Evolutionary conservation across 257 asterid genomes (phyloP), one percentile per base, ranked within the genome.

Genomic region (Dorcoceras hygrometricum): DNA sequence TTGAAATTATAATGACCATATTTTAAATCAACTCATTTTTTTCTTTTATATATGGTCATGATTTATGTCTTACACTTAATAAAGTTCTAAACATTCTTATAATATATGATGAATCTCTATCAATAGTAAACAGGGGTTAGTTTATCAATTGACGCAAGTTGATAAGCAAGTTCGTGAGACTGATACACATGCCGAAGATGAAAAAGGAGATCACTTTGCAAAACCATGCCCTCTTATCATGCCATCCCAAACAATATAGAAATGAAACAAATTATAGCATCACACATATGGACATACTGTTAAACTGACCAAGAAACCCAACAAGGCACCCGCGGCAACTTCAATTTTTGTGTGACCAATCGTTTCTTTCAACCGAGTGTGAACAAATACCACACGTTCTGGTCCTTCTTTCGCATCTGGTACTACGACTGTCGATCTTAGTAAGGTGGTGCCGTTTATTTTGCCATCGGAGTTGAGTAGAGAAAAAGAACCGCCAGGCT

Each of bases 341-440:
- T 93, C 97, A 39, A 78, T 57, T 73, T 84, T 90, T 39, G 98
- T 87, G 68, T 93, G 98, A 12, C 98, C 98, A 8, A 93, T 76
- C 1, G 96, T 81, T 81, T 93, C 98, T 82, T 89, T 93, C 79
- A 89, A 58, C 2, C 71, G 77, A 46, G 66, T 57, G 51, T 19
- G 62, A 36, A 46, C 71, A 36, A 61, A 27, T 3, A 32, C 57
- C 57, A 43, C 69, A 12, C 61, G 66, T 64, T 79, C 73, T n/a
- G 78, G 66, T 62, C 62, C 69, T 48, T 67, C 75, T 63, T 54
- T 67, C 19, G 28, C 69, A 58, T 66, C 67, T 32, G 83, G 57
- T 18, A 67, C 71, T 2, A 53, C 63, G 9, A 32, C 27, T 1
- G 72, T 48, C 27, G 76, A 54, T 65, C 27, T 66, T 63, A 51